Conservation (phyloP, 2,329 filamentous ascomycete genomes). For the Bipolaris gigantea region DNA sequence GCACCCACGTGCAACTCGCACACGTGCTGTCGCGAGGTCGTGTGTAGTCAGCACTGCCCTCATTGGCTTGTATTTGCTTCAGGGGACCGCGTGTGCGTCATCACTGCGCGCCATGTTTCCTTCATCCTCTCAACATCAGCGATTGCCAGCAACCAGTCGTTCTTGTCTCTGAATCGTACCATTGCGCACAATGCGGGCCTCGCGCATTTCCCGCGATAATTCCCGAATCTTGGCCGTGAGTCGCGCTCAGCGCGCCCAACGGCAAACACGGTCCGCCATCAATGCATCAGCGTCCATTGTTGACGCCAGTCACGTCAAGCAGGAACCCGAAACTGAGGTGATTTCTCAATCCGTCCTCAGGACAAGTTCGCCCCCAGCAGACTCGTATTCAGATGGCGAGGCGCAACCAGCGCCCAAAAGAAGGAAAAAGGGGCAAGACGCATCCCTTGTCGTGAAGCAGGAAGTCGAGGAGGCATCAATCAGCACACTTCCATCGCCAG, state of each 20-base stretch:
- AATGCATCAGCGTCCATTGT: conserved; percentile 26
- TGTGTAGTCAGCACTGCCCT: not conserved
- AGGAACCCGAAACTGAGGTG: conserved; percentile 12
- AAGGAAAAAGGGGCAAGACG: conserved; percentile 50
- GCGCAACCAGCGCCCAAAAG: conserved; percentile 41
- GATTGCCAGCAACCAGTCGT: not conserved
- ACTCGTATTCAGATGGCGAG: conserved; percentile 29
- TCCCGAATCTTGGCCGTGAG: conserved; percentile 36
- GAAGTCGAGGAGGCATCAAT: conserved; percentile 26
- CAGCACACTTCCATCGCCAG: conserved; percentile 27
- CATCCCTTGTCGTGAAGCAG: conserved; percentile 40
- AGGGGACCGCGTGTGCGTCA: conserved; percentile 2
- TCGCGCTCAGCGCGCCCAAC: conserved; percentile 32
- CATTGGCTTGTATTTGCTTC: not conserved
- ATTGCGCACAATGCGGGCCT: conserved; percentile 37
- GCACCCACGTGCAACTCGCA: not conserved
- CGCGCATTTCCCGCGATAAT: conserved; percentile 44
- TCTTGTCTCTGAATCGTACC: not conserved
- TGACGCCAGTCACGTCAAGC: conserved; percentile 11
- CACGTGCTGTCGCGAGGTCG: conserved; percentile 4
- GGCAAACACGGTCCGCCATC: conserved; percentile 35
- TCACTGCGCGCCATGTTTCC: not conserved
- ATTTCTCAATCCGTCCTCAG: conserved; percentile 32
- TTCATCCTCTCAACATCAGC: not conserved
- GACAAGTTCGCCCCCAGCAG: conserved; percentile 35